Base-by-base conservation (phyloP, 2,329 filamentous ascomycete genomes). In the Fusarium euwallaceae region DNA sequence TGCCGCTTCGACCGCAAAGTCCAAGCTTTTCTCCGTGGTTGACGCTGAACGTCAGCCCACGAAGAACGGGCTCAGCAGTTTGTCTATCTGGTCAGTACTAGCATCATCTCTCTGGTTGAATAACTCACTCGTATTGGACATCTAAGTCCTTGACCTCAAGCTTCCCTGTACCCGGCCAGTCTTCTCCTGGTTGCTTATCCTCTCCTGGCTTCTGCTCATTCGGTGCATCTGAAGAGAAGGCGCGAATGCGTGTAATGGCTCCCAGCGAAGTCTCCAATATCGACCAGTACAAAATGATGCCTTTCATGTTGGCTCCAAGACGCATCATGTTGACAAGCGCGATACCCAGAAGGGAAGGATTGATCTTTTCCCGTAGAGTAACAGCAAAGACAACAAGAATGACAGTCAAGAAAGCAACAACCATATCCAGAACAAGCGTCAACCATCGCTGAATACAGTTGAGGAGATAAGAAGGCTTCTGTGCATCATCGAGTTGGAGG, bases 391-490 rank as follows among this genome's bases (percentile, higher is more conserved):
- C 66, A 2, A 81, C 75, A 0, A 81, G 73, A 6, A 81, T 61
- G 4, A 88, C 80, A 0, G 86, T 86, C 32, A 90, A 81, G 3
- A 79, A 83, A 0, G 87, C 87, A 2, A 89, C 87, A 2, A 89
- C 80, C 36, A 90, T 76, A 63, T 89, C 85, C 7, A 90, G 68
- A 0, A 88, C 87, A 1, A 90, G 78, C 0, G 82, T 85, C 2
- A 90, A 81, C 88, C 88, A 90, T 43, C 86, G 81, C 66, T 90
- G 88, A 10, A 89, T 85, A 17, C 85, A 84, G 59, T 84, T 86
- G 36, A 90, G 82, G 4, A 89, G 82, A 71, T 90, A 90, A 37
- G 85, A 86, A 1, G 88, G 88, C 59, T 86, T 84, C 67, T 90
- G 88, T 0, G 88, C 87, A 4, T 81, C 79, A 60, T 90, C 84